Base-by-base conservation (phyloP, 2,329 filamentous ascomycete genomes). In the Pseudogymnoascus sp. region DNA sequence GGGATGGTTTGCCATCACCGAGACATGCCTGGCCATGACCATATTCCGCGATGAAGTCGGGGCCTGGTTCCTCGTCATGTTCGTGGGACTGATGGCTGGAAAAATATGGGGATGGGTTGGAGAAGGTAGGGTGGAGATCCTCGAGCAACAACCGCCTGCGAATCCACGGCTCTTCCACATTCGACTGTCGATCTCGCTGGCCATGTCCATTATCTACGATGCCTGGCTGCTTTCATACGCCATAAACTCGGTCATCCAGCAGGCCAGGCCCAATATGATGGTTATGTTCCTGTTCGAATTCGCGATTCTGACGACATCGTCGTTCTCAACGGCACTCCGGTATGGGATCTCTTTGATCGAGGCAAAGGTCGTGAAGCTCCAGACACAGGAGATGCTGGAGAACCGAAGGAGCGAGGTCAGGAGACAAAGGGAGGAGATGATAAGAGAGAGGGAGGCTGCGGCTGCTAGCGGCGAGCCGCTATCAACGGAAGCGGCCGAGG, bases 281-380 rank as follows among this genome's bases (percentile, higher is more conserved):
- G 92, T 99, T 67, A 97, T 99, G 92, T 99, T 99, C 72, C 86
- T 96, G 5, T 99, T 99, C 70, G 95, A 99, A 75, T 97, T 97
- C 73, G 93, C 93, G 38, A 87, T 99, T 47, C 78, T 97, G 65
- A 82, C 86, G 2, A 88, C 96, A 9, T 87, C 87, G 61, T 96
- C 93, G 0, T 80, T 86, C 62, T 92, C 93, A 59, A 96, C 92
- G 0, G 82, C 85, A 1, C 80, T 86, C 63, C 87, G 93, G 65
- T 99, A 99, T 75, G 75, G 83, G 19, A 83, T 97, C 61, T 90
- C 89, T 3, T 76, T 97, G 47, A 79, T 87, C 8, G 95, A 99
- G 75, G 84, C 89, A 57, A 83, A 83, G 59, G 88, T 97, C 61
- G 83, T 89, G 63, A 85, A 85, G 71, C 81, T 83, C 64, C 93